Conservation (phyloP, 306 rosid species). For the Potentilla sterilis region DNA sequence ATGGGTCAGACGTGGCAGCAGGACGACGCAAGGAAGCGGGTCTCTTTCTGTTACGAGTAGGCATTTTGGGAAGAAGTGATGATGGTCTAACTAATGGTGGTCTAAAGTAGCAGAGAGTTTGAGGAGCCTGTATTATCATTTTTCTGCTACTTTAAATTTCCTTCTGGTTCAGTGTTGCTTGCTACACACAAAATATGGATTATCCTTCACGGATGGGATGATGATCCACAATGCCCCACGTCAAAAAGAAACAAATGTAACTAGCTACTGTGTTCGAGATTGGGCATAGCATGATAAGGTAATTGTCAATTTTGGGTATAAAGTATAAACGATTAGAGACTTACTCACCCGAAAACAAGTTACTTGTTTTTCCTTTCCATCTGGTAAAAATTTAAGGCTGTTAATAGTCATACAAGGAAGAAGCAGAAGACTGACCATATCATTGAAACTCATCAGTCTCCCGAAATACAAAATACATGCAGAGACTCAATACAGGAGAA, state of each 20-base stretch:
- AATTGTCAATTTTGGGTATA: no score
- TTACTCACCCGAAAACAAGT: no score
- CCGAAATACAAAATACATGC: background rate
- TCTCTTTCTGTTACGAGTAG: background rate
- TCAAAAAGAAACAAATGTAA: no score
- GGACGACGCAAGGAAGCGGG: conserved; percentile 16
- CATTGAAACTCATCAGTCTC: background rate
- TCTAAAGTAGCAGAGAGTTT: background rate
- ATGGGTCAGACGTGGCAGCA: conserved; percentile 16
- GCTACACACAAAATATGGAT: background rate
- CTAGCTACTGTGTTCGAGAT: no score
- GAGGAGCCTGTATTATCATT: conserved; percentile 1
- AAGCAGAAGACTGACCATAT: background rate
- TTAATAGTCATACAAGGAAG: no score
- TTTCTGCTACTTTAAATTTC: no score
- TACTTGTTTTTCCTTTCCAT: no score
- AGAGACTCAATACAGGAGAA: background rate
- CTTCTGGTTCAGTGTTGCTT: background rate
- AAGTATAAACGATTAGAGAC: no score
- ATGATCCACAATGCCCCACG: background rate
- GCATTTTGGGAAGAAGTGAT: background rate
- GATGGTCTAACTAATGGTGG: background rate
- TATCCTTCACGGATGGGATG: background rate
- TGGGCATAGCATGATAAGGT: no score
- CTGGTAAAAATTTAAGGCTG: background rate